These are phyloP conservation scores for Corylus americana DNA, from an alignment of 306 rosid species.

Conservation along the genomic window DNA sequence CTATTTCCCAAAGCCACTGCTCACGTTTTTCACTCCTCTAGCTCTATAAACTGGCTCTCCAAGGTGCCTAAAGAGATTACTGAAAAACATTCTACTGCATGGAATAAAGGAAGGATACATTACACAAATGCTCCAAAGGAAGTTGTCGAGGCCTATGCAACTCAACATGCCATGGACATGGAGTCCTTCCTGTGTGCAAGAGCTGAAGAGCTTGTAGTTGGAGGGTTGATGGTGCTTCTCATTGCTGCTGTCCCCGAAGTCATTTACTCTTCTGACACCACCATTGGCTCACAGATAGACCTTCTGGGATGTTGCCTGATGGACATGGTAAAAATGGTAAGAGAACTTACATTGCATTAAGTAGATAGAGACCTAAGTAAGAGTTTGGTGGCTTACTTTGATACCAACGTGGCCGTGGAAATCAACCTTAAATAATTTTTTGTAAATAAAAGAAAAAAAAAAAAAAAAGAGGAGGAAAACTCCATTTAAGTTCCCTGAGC, in stretches of 20 bases:
- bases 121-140: conserved; percentile 28
- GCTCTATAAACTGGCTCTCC: conserved; percentile 23
- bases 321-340: too few relatives aligned
- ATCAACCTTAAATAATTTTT: too few relatives aligned
- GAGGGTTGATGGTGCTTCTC: conserved; percentile 34
- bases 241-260: conserved; percentile 14
- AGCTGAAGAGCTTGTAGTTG: conserved; percentile 34
- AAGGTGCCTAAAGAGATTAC: conserved; percentile 26
- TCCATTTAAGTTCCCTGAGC: too few relatives aligned
- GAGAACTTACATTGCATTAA: too few relatives aligned
- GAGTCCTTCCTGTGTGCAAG: conserved; percentile 29
- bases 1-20: conserved; percentile 26
- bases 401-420: too few relatives aligned
- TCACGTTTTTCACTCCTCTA: conserved; percentile 32
- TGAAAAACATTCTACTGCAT: conserved; percentile 25
- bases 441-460: too few relatives aligned
- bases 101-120: conserved; percentile 38
- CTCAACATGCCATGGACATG: conserved; percentile 25
- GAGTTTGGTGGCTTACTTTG: too few relatives aligned
- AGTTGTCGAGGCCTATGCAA: conserved; percentile 33
- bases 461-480: too few relatives aligned
- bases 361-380: too few relatives aligned
- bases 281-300: conserved; percentile 21
- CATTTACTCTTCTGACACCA: background rate
- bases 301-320: conserved; percentile 37